Evolutionary conservation across 1,139 yeast species (phyloP), one percentile per base, ranked within the genome.

Genomic region (Spathaspora sp.): DNA sequence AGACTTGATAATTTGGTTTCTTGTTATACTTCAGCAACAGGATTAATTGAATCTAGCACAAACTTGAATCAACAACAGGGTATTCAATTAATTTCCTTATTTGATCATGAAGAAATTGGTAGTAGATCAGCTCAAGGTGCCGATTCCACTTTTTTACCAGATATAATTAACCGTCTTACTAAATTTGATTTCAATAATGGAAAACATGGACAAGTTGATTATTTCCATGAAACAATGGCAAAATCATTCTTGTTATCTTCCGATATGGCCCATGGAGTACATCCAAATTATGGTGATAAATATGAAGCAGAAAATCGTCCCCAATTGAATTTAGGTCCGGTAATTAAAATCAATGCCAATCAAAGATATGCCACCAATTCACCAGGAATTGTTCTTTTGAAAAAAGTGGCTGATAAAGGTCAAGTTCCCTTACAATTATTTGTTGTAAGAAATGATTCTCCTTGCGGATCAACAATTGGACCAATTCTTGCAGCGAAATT

Each of bases 391-490:
- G 89, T 90, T 1, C 66, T 93, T 48, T 59, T 91, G 48, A 86
- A 90, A 62, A 77, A 83, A 53, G 69, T 87, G 44, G 97, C 96
- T 4, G 76, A 83, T 45, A 60, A 60, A 38, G 84, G 82, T 3
- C 70, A 80, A 52, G 84, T 86, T 13, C 91, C 93, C 10, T 67
- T 87, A 49, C 95, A 86, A 61, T 64, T 90, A 49, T 90, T 93
- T 70, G 98, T 91, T 26, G 96, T 87, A 23, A 79, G 95, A 50
- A 93, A 93, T 61, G 96, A 88, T 58, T 84, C 95, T 1, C 89
- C 97, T 2, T 93, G 98, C 68, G 99, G 99, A 1, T 86, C 96
- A 2, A 93, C 99, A 1, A 93, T 93, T 59, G 99, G 99, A 1
- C 98, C 99, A 20, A 86, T 90, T 63, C 72, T 93, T 51, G 85